Percentiles rank a stretch among this genome's conserved stretches.
These are phyloP conservation scores for Fraxinus albicans DNA, from an alignment of 305 asterid species.

Conservation along the genomic window DNA sequence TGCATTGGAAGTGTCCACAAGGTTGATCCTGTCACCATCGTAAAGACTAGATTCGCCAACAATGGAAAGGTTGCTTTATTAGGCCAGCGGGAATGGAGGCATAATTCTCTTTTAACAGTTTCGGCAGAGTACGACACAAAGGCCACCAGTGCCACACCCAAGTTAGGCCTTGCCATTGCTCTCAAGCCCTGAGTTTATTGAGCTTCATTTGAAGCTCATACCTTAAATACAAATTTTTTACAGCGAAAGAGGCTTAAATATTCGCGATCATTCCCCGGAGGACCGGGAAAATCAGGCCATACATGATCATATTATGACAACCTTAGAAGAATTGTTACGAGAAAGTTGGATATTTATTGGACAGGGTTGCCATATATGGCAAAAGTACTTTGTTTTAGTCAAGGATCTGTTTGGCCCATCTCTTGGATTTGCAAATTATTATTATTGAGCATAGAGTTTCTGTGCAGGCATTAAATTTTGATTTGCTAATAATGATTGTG, in stretches of 20 bases:
- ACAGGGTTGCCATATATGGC: background rate
- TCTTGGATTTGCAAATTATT: background rate
- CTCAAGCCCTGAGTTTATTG: slow-evolving; percentile 60
- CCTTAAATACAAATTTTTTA: slow-evolving; percentile 8
- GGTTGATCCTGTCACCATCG: slow-evolving; percentile 51
- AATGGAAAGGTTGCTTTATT: slow-evolving; percentile 62
- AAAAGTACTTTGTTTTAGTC: background rate
- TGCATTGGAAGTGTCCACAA: slow-evolving; percentile 66
- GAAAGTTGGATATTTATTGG: background rate
- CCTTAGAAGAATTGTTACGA: background rate
- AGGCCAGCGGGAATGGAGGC: slow-evolving; percentile 83
- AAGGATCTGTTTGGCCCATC: background rate
- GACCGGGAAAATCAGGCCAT: slow-evolving; percentile 21
- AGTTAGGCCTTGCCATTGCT: slow-evolving; percentile 67
- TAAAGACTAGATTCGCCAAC: slow-evolving; percentile 68
- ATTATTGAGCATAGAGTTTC: too few species aligned
- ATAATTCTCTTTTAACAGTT: slow-evolving; percentile 63
- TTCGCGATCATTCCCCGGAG: slow-evolving; percentile 16
- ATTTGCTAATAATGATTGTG: too few species aligned
- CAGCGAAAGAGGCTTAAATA: slow-evolving; percentile 26
- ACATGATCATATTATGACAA: slow-evolving; percentile 30
- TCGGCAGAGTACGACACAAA: slow-evolving; percentile 80
- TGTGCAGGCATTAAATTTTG: too few species aligned
- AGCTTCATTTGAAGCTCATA: slow-evolving; percentile 24
- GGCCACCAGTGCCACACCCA: slow-evolving; percentile 46